These are phyloP conservation scores for Chlamydomonas asymmetrica DNA, from an alignment of 139 green algal genomes.

Conservation along the genomic window DNA sequence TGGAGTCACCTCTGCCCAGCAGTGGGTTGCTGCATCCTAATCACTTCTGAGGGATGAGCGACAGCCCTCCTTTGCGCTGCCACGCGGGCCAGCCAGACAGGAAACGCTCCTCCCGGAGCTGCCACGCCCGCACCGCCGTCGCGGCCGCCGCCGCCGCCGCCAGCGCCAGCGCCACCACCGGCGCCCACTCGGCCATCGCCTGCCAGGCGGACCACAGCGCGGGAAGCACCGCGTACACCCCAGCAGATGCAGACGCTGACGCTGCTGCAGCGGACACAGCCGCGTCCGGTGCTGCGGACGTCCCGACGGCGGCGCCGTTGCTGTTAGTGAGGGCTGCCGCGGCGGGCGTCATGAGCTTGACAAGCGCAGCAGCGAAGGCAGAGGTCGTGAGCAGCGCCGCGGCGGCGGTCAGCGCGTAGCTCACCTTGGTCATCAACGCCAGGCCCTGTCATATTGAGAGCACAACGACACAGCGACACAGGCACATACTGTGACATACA, in stretches of 20 bases:
- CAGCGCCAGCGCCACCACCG: not conserved
- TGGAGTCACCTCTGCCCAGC: no score
- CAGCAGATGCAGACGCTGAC: not conserved
- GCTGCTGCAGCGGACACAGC: no score
- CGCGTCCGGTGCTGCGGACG: no score
- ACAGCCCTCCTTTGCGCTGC: not conserved
- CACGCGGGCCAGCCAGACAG: not conserved
- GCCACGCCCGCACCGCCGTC: conserved; percentile 12
- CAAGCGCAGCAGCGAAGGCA: no score
- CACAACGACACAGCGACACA: not conserved
- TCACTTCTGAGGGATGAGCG: no score
- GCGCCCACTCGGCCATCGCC: conserved; percentile 5
- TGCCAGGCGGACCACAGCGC: not conserved
- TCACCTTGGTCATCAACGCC: conserved; percentile 7
- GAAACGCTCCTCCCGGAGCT: conserved; percentile 7
- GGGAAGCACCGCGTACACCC: not conserved
- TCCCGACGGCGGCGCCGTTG: no score
- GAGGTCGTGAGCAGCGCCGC: no score
- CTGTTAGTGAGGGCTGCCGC: no score
- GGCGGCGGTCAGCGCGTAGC: conserved; percentile 4
- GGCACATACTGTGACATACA: no score
- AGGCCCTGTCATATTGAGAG: conserved; percentile 1
- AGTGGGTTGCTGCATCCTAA: no score
- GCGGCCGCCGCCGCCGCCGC: not conserved
- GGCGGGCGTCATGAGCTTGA: no score